phyloP scores from a whole-genome alignment of 306 rosid genomes.

The Lathyrus oleraceus region DNA sequence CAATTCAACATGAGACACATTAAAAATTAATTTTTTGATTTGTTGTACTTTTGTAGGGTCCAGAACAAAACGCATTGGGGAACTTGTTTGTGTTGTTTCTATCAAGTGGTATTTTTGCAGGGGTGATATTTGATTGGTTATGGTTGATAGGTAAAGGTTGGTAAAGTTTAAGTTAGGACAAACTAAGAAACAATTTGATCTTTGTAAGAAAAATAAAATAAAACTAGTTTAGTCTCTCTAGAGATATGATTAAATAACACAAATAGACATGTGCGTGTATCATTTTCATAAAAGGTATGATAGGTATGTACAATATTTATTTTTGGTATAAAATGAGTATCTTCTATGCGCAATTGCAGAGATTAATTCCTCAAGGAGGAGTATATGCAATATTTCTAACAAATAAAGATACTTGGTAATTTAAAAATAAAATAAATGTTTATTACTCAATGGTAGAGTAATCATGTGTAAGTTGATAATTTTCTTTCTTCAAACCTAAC shows the following conservation, averaged over 20 bases:
- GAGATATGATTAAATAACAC: not conserved
- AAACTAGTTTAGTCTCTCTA: not conserved
- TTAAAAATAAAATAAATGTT: no score
- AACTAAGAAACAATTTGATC: not conserved
- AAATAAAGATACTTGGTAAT: no score
- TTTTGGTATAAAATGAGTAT: no score
- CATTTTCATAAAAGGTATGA: not conserved
- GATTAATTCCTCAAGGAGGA: no score
- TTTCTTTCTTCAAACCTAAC: no score
- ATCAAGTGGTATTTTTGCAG: constrained; percentile 80
- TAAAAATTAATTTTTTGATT: not conserved
- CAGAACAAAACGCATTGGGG: constrained; percentile 96
- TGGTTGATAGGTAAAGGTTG: constrained; percentile 94
- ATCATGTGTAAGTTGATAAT: no score
- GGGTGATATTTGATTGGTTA: constrained; percentile 83
- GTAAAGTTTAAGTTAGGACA: constrained; percentile 37
- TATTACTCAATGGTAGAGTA: no score
- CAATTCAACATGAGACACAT: not conserved
- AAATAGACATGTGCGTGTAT: not conserved
- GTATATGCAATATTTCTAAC: no score
- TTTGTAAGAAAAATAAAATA: not conserved
- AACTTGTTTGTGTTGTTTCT: constrained; percentile 79
- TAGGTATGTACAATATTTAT: no score
- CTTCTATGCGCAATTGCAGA: no score
- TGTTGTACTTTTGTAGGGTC: constrained; percentile 58